These are phyloP conservation scores for Cordyceps javanica DNA, from an alignment of 2,329 filamentous ascomycete genomes.

Conservation along the genomic window DNA sequence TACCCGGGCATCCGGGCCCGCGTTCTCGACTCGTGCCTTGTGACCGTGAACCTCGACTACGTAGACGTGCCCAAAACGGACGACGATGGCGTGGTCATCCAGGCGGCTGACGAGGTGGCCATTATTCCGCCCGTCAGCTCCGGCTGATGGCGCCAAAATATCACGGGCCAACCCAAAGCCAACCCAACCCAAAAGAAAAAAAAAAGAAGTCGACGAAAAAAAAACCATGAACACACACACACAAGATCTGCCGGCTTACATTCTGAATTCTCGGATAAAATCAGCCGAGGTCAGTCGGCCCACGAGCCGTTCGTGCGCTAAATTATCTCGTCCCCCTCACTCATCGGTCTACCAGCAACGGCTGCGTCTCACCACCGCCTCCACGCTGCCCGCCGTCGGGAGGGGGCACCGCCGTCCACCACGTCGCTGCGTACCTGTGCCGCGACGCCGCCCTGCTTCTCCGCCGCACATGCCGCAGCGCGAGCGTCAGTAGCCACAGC, in stretches of 20 bases:
- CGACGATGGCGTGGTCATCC: conserved; percentile 45
- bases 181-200: neutral
- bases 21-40: conserved; percentile 65
- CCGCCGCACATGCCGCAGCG: neutral
- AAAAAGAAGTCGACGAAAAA: neutral
- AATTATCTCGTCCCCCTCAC: neutral
- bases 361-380: conserved; percentile 16
- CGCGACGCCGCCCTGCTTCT: neutral
- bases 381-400: neutral
- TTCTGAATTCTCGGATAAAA: neutral
- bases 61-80: conserved; percentile 56
- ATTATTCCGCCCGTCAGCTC: conserved; percentile 87
- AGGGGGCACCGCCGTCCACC: neutral
- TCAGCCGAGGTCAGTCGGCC: too few relatives aligned
- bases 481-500: conserved; percentile 14
- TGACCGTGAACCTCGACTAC: conserved; percentile 78
- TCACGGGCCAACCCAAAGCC: too few relatives aligned
- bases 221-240: too few relatives aligned
- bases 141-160: conserved; percentile 47
- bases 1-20: conserved; percentile 64
- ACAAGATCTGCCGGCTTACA: neutral
- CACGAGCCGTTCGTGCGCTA: too few relatives aligned
- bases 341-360: conserved; percentile 15
- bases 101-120: conserved; percentile 74
- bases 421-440: neutral